phyloP scores from a whole-genome alignment of 2,329 filamentous ascomycete species.

The Xylaria digitata region DNA sequence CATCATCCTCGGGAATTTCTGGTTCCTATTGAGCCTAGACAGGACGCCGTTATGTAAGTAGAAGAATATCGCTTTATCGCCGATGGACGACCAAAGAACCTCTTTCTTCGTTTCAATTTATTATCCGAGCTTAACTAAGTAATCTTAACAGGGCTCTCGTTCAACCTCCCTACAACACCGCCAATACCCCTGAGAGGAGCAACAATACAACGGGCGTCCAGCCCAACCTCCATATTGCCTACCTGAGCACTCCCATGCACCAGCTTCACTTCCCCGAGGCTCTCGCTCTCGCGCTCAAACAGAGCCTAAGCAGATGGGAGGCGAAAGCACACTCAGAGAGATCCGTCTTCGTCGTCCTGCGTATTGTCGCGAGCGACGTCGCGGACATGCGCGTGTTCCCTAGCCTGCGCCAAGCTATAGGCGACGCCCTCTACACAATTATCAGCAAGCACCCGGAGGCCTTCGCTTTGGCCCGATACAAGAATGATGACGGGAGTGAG shows the following conservation, averaged over 20 bases:
- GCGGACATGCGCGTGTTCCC: constrained; percentile 29
- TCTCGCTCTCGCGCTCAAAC: constrained; percentile 20
- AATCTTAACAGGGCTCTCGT: background rate
- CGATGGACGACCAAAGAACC: background rate
- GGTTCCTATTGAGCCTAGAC: background rate
- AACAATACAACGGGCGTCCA: background rate
- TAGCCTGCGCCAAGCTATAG: constrained; percentile 24
- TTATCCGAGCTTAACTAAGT: background rate
- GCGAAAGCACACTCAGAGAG: constrained; percentile 8
- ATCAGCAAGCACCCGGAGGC: constrained; percentile 32
- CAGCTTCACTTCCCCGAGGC: constrained; percentile 33
- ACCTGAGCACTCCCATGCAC: constrained; percentile 28
- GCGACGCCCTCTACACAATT: constrained; percentile 27
- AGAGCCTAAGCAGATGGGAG: constrained; percentile 25
- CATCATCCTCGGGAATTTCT: constrained; percentile 18
- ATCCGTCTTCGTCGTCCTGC: constrained; percentile 27
- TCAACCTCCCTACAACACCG: too few relatives aligned
- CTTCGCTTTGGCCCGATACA: constrained; percentile 13
- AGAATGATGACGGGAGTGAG: background rate
- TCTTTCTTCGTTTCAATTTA: too few relatives aligned
- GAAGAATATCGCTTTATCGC: background rate
- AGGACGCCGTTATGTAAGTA: background rate
- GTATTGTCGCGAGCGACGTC: constrained; percentile 18
- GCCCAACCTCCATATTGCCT: constrained; percentile 18
- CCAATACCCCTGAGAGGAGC: background rate